Conservation (phyloP, 225 moss, liverwort and hornwort genomes). For the Climacium dendroides region DNA sequence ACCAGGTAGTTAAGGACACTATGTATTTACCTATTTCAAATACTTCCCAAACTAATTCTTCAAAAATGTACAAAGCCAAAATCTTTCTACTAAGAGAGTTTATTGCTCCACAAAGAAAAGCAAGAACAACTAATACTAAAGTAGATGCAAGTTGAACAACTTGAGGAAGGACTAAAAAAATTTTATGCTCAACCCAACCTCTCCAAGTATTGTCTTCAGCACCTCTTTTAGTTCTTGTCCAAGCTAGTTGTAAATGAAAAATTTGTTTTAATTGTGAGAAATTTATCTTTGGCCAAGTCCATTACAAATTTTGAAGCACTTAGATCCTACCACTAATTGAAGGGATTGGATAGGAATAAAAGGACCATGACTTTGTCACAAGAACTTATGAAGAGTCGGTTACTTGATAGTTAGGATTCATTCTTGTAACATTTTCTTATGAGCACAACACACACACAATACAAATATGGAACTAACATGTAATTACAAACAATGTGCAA, state of each 20-base stretch:
- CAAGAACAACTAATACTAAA: slow-evolving; percentile 14
- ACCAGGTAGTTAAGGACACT: not conserved
- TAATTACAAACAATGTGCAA: not conserved
- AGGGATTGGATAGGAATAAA: not conserved
- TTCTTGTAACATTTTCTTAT: not conserved
- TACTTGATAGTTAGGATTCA: not conserved
- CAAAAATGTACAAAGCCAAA: slow-evolving; percentile 61
- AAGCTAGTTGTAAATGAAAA: not conserved
- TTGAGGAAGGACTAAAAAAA: slow-evolving; percentile 47
- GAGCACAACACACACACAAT: not conserved
- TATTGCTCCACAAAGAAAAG: slow-evolving; percentile 63
- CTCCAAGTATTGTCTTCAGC: slow-evolving; percentile 34
- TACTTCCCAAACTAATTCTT: slow-evolving; percentile 56
- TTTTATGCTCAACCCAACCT: slow-evolving; percentile 73
- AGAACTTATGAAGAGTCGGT: not conserved
- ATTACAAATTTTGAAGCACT: not conserved
- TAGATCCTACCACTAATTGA: not conserved
- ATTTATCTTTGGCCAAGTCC: not conserved
- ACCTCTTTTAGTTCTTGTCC: not conserved
- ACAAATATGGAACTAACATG: not conserved
- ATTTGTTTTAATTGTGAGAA: not conserved
- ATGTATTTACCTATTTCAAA: slow-evolving; percentile 4
- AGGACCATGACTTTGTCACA: not conserved
- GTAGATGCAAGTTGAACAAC: slow-evolving; percentile 18
- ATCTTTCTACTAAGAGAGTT: slow-evolving; percentile 73